Conservation (phyloP, 176 grass and related monocot genomes). For the Oropetium thomaeum region DNA sequence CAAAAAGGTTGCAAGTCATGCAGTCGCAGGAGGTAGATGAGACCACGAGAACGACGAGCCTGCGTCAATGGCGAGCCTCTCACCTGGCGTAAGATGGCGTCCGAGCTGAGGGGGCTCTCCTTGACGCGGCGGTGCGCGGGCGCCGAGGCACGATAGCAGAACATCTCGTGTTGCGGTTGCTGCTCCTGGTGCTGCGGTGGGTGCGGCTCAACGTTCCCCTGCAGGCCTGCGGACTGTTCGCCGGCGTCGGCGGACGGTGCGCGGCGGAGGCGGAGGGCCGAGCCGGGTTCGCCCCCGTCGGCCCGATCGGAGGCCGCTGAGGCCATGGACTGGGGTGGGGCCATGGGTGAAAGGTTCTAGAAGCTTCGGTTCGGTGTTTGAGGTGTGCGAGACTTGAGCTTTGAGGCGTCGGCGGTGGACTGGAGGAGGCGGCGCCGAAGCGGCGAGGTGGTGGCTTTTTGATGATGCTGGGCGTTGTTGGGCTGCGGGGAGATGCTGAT, state of each 20-base stretch:
- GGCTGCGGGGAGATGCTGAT: constrained; percentile 10
- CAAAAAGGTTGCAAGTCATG: neutral
- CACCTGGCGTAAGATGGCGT: constrained; percentile 91
- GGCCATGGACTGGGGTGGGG: constrained; percentile 20
- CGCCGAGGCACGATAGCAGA: constrained; percentile 60
- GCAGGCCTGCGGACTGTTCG: neutral
- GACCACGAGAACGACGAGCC: neutral
- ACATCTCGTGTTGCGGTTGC: constrained; percentile 28
- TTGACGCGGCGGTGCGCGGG: constrained; percentile 73
- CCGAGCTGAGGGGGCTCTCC: constrained; percentile 92
- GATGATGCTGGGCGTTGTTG: constrained; percentile 3
- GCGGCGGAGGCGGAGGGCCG: constrained; percentile 33
- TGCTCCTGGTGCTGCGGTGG: neutral
- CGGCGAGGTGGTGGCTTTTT: constrained; percentile 12
- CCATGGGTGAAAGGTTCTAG: constrained; percentile 25
- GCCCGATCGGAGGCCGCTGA: constrained; percentile 14
- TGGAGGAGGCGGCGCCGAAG: neutral
- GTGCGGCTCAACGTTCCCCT: constrained; percentile 10
- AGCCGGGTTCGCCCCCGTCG: neutral
- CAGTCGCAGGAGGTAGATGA: neutral
- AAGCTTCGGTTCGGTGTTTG: neutral
- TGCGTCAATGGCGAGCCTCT: neutral
- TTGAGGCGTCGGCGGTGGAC: neutral
- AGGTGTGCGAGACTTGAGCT: neutral
- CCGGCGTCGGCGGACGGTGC: constrained; percentile 14